Conservation (phyloP, 306 rosid genomes). For the Dryas alaskensis region DNA sequence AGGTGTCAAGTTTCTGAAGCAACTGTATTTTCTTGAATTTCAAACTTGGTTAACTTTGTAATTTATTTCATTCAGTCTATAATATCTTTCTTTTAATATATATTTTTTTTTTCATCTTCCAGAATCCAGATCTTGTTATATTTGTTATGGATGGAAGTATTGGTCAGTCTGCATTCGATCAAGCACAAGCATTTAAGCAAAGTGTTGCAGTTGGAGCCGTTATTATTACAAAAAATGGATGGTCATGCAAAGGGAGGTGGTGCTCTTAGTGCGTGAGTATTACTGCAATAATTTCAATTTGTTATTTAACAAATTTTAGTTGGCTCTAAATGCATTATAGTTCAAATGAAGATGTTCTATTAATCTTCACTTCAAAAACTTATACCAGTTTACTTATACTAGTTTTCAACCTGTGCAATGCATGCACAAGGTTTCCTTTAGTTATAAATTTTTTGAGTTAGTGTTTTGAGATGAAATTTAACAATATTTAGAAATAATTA, state of each 20-base stretch:
- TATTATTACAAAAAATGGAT: conserved; percentile 75
- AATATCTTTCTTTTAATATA: conserved; percentile 30
- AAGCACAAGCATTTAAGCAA: conserved; percentile 78
- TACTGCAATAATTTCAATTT: neutral
- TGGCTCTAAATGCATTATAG: neutral
- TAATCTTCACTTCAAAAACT: too few relatives aligned
- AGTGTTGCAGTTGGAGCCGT: conserved; percentile 89
- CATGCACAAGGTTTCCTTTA: too few relatives aligned
- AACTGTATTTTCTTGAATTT: conserved; percentile 50
- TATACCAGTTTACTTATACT: too few relatives aligned
- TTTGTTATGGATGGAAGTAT: conserved; percentile 92
- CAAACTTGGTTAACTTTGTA: conserved; percentile 1
- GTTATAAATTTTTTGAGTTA: too few relatives aligned
- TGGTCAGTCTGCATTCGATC: conserved; percentile 92
- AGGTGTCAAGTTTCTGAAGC: conserved; percentile 94
- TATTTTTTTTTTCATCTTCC: conserved; percentile 32
- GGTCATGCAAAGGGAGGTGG: conserved; percentile 95
- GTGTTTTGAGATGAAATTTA: too few relatives aligned
- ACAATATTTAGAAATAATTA: too few relatives aligned
- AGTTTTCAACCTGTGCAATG: too few relatives aligned
- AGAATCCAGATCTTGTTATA: conserved; percentile 83
- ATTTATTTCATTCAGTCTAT: conserved; percentile 13
- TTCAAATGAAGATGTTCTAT: neutral
- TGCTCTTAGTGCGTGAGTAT: conserved; percentile 58
- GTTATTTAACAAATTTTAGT: neutral